Evolutionary conservation across 148 eudicot genomes (phyloP).

Genomic region (Pharnaceum exiguum): DNA sequence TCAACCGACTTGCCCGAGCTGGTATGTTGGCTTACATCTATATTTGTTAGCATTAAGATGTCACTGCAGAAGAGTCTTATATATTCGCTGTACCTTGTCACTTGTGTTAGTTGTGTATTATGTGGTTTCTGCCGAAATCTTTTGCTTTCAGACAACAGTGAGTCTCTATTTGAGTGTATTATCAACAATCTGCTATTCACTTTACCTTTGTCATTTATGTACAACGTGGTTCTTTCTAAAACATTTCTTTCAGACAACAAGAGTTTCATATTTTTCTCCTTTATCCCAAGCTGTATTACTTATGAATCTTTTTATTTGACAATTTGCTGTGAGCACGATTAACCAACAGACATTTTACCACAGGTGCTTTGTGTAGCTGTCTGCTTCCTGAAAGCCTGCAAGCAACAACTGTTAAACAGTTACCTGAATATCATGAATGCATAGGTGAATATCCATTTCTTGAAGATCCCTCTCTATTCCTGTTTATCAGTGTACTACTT

Average conservation of each 20-base stretch:
- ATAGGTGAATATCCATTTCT: constrained; percentile 33
- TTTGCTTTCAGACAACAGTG: too few species aligned
- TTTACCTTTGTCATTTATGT: too few species aligned
- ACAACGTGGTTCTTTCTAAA: too few species aligned
- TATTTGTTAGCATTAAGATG: background rate
- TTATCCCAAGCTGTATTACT: background rate
- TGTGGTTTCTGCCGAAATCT: too few species aligned
- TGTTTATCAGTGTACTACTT: background rate
- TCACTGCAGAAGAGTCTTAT: background rate
- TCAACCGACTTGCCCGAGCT: constrained; percentile 73
- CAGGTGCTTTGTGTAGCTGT: constrained; percentile 83
- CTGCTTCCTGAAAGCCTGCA: constrained; percentile 90
- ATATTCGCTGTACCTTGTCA: background rate
- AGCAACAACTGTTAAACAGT: constrained; percentile 62
- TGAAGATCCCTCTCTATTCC: background rate
- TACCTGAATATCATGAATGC: constrained; percentile 63
- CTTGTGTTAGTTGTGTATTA: too few species aligned
- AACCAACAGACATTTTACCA: constrained; percentile 2
- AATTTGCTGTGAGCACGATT: background rate
- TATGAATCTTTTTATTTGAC: background rate
- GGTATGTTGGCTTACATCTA: constrained; percentile 47
- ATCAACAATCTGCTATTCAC: too few species aligned
- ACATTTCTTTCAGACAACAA: too few species aligned
- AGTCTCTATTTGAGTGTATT: too few species aligned
- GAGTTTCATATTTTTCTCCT: too few species aligned